phyloP scores from a whole-genome alignment of 192 early-diverging fungal genomes.

The Chytriomyces hyalinus region DNA sequence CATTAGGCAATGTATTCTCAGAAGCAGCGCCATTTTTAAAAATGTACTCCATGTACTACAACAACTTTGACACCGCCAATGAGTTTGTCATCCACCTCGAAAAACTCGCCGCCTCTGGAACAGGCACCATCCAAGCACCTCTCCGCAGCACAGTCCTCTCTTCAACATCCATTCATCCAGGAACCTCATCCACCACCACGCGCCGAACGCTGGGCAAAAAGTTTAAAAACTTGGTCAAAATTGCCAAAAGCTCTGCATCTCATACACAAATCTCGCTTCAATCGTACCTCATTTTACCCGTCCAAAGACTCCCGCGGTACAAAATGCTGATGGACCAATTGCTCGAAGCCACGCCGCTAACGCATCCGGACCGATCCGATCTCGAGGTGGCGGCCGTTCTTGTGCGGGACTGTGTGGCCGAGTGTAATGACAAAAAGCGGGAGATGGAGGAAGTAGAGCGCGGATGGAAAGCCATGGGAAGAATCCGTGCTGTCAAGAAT shows the following conservation, averaged over 20 bases:
- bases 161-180: slow-evolving; percentile 17
- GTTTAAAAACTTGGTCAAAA: slow-evolving; percentile 52
- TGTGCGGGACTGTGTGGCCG: slow-evolving; percentile 70
- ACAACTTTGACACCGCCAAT: slow-evolving; percentile 80
- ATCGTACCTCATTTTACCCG: slow-evolving; percentile 84
- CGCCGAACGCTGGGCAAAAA: slow-evolving; percentile 44
- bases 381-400: slow-evolving; percentile 70
- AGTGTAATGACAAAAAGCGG: slow-evolving; percentile 87
- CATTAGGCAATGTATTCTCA: slow-evolving; percentile 79
- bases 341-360: slow-evolving; percentile 72
- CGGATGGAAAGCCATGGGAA: slow-evolving; percentile 34
- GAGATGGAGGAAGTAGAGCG: slow-evolving; percentile 60
- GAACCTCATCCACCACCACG: slow-evolving; percentile 37
- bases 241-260: slow-evolving; percentile 54
- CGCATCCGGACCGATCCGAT: slow-evolving; percentile 78
- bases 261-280: slow-evolving; percentile 84
- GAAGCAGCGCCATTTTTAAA: slow-evolving; percentile 77
- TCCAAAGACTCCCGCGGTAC: slow-evolving; percentile 95
- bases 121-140: slow-evolving; percentile 23
- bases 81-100: slow-evolving; percentile 60
- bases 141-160: slow-evolving; percentile 9
- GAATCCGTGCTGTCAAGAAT: slow-evolving; percentile 32
- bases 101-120: slow-evolving; percentile 21
- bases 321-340: slow-evolving; percentile 85
- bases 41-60: slow-evolving; percentile 85